Evolutionary conservation across 805 yeast species (phyloP).

Genomic region (Saturnispora mendoncae): DNA sequence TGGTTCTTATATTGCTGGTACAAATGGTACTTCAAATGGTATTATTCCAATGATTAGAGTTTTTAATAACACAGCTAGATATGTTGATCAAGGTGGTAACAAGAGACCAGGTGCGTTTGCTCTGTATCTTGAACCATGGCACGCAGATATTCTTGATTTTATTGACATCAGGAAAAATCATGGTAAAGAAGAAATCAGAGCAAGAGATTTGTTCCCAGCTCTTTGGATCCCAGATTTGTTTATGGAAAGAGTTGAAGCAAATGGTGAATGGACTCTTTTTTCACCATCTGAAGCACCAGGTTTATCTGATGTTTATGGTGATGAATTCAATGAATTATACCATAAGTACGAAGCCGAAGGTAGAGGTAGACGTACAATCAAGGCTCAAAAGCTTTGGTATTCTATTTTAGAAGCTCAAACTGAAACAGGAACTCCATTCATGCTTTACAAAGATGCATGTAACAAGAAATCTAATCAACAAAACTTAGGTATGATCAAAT

Average conservation of each 20-base stretch:
- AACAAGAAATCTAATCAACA: constrained; percentile 50
- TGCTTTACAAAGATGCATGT: constrained; percentile 57
- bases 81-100: constrained; percentile 60
- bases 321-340: constrained; percentile 44
- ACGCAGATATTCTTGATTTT: constrained; percentile 49
- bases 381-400: constrained; percentile 56
- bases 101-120: constrained; percentile 61
- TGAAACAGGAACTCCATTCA: constrained; percentile 58
- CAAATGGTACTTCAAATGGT: constrained; percentile 57
- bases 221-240: constrained; percentile 56
- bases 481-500: constrained; percentile 51
- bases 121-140: constrained; percentile 56
- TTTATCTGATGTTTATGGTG: constrained; percentile 45
- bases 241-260: constrained; percentile 51
- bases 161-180: constrained; percentile 54
- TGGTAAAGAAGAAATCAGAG: constrained; percentile 56
- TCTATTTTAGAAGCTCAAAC: constrained; percentile 54
- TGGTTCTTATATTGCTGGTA: constrained; percentile 54
- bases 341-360: constrained; percentile 43
- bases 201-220: constrained; percentile 55
- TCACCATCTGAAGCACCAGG: constrained; percentile 55
- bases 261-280: constrained; percentile 49
- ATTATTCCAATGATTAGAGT: constrained; percentile 56
- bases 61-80: constrained; percentile 54
- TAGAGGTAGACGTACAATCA: constrained; percentile 40